A percentile compares a stretch with the other conserved stretches of the same genome.
phyloP scores from a whole-genome alignment of 331 rosid genomes.

The Phaseolus coccineus region DNA sequence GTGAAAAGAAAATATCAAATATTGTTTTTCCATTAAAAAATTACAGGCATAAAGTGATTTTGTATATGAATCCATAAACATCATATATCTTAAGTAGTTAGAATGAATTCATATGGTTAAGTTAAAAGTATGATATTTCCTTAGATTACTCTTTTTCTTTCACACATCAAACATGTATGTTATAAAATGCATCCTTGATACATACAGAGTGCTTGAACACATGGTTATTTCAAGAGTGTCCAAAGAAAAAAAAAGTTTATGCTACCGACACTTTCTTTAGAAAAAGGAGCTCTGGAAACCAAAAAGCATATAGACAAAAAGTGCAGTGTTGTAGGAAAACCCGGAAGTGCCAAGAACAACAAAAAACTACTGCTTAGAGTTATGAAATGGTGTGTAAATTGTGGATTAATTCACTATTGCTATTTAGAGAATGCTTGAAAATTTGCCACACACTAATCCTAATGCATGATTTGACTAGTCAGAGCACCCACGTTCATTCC shows the following conservation, averaged over 20 bases:
- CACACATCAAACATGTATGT: too few relatives aligned
- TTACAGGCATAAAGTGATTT: too few relatives aligned
- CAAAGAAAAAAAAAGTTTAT: not conserved
- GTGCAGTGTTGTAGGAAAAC: slow-evolving; percentile 28
- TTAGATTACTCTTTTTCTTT: too few relatives aligned
- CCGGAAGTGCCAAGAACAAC: slow-evolving; percentile 28
- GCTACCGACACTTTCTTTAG: slow-evolving; percentile 45
- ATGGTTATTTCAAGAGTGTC: slow-evolving; percentile 20
- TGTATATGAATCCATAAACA: too few relatives aligned
- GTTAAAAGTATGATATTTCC: too few relatives aligned
- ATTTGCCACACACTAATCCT: slow-evolving; percentile 17
- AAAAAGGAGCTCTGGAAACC: slow-evolving; percentile 13
- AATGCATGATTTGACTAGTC: not conserved
- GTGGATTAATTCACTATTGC: slow-evolving; percentile 4
- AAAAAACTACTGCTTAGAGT: slow-evolving; percentile 22
- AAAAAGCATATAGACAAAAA: slow-evolving; percentile 36
- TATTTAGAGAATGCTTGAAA: slow-evolving; percentile 40
- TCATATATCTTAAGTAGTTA: too few relatives aligned
- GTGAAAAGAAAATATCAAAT: too few relatives aligned
- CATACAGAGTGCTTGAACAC: not conserved
- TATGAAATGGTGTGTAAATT: not conserved
- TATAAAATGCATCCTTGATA: too few relatives aligned
- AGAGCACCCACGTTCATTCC: slow-evolving; percentile 30
- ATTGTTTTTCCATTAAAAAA: too few relatives aligned
- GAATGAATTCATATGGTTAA: too few relatives aligned